phyloP scores from a whole-genome alignment of 2,329 filamentous ascomycete species.

The Cordyceps farinosa region DNA sequence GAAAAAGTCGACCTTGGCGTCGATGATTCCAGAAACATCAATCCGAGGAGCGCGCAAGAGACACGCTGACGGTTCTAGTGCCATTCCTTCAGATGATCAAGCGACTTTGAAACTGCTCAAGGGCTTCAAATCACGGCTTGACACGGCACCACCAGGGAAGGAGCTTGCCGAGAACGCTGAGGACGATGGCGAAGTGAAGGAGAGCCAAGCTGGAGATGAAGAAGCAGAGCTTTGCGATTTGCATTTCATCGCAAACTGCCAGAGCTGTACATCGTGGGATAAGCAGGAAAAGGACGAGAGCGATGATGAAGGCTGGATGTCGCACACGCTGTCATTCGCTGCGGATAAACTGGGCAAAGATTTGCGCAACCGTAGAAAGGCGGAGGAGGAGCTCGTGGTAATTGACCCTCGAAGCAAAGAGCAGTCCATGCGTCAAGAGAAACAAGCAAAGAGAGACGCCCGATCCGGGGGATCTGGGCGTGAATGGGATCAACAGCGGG shows the following conservation, averaged over 20 bases:
- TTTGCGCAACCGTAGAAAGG: conserved; percentile 82
- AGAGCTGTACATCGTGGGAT: conserved; percentile 86
- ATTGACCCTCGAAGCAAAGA: conserved; percentile 89
- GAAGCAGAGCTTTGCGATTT: conserved; percentile 82
- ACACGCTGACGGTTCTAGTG: conserved; percentile 52
- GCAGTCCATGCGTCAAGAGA: conserved; percentile 64
- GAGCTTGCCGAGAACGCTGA: conserved; percentile 28
- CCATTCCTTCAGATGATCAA: conserved; percentile 54
- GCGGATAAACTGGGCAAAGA: conserved; percentile 92
- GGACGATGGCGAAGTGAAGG: conserved; percentile 20
- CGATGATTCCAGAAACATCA: conserved; percentile 70
- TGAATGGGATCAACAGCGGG: conserved; percentile 50
- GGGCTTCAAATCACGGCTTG: conserved; percentile 76
- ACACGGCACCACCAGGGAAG: conserved; percentile 45
- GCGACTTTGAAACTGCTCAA: conserved; percentile 68
- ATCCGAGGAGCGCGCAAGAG: conserved; percentile 65
- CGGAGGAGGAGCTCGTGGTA: conserved; percentile 85
- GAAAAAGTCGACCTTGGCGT: conserved; percentile 65
- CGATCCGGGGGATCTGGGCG: conserved; percentile 51
- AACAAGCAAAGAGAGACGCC: conserved; percentile 55
- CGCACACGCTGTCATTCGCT: conserved; percentile 77
- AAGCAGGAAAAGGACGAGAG: conserved; percentile 56
- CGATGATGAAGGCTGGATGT: conserved; percentile 75
- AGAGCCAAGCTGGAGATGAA: conserved; percentile 46
- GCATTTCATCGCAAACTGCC: conserved; percentile 93